Percentiles rank a stretch among this genome's conserved stretches.
These are phyloP conservation scores for Microbotryum violaceum DNA, from an alignment of 1,284 basidiomycete genomes.

Conservation along the genomic window DNA sequence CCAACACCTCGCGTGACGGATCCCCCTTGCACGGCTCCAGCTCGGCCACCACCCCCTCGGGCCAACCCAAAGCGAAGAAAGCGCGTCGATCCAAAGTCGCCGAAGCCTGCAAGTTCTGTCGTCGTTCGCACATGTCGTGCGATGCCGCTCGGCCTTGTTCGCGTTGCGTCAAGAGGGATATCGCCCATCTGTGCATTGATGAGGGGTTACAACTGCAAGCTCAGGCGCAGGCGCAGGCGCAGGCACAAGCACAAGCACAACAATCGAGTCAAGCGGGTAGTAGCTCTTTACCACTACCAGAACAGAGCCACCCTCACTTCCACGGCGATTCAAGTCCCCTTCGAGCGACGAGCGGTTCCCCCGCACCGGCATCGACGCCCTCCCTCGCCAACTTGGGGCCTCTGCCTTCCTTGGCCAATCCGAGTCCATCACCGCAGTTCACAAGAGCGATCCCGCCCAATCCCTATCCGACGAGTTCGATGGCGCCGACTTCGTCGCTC, in stretches of 20 bases:
- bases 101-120: slow-evolving; percentile 43
- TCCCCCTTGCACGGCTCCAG: not conserved
- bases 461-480: slow-evolving; percentile 1
- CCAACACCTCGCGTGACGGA: not conserved
- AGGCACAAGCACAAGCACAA: not conserved
- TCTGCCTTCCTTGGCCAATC: not conserved
- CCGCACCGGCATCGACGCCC: not conserved
- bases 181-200: slow-evolving; percentile 42
- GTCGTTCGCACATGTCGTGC: slow-evolving; percentile 43
- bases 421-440: not conserved
- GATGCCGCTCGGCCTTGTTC: slow-evolving; percentile 42
- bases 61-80: slow-evolving; percentile 15
- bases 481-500: not conserved
- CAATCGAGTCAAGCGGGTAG: not conserved
- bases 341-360: not conserved
- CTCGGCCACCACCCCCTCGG: not conserved
- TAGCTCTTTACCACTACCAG: not conserved
- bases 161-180: slow-evolving; percentile 44
- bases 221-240: not conserved
- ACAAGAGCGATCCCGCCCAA: not conserved
- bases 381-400: not conserved
- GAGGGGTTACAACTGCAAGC: slow-evolving; percentile 8
- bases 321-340: not conserved
- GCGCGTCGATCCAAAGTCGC: slow-evolving; percentile 29
- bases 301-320: not conserved